Evolutionary conservation across 306 rosid genomes (phyloP), one percentile per base, ranked within the genome.

Genomic region (Chamaecrista fasciculata): DNA sequence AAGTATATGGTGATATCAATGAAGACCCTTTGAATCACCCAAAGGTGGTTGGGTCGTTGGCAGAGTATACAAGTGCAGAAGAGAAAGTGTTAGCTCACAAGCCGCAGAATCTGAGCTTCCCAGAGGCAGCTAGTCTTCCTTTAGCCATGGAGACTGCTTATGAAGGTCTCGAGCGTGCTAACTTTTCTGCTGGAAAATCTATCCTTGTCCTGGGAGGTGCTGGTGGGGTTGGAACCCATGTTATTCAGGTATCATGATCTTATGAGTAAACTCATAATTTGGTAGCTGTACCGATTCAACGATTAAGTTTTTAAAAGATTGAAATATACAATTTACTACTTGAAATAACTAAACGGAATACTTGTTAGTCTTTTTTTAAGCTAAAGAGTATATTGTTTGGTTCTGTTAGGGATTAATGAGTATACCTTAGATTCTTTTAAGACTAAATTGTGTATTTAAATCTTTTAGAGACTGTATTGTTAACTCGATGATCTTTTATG

Each of bases 51-150:
- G 91, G 93, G 0, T 74, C 97, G 31, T 80, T 91, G 84, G 89
- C 96, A 0, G 90, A 89, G 78, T 91, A 89, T 66, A 88, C 93
- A 8, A 80, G 81, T 42, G 78, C 77, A 39, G 87, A 79, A 72
- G 97, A 89, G 81, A 85, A 23, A 14, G 11, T 82, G 0, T 73
- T 89, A 62, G 83, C 97, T 76, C 86, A 55, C 20, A 89, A 89
- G 55, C 95, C 97, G 2, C 55, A 70, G 0, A 84, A 75, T 82
- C 81, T 92, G 47, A 89, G 84, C 72, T 92, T 92, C 42, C 42
- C 65, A 28, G 95, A 89, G 67, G 97, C 95, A 72, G 95, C 96
- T 70, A 86, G 91, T 76, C 70, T 89, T 72, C 98, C 98, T 64
- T 61, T 80, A 12, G 91, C 91, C 2, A 26, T 81, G 39, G 86